Conservation (phyloP, 768 basidiomycete genomes). For the Termitomyces bulborhizus region DNA sequence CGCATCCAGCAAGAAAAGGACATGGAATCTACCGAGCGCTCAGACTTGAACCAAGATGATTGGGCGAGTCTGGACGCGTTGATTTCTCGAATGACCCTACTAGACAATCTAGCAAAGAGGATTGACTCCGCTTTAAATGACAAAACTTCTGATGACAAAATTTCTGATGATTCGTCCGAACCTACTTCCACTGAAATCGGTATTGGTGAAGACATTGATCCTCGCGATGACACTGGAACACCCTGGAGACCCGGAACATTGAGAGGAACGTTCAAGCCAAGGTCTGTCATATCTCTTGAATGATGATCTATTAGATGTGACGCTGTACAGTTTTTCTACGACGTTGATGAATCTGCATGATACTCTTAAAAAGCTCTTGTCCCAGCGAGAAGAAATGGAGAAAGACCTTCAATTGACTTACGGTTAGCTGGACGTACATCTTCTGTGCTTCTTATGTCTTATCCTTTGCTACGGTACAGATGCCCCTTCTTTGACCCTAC, state of each 20-base stretch:
- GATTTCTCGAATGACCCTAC: conserved; percentile 43
- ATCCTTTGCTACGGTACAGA: conserved; percentile 29
- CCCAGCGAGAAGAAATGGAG: conserved; percentile 48
- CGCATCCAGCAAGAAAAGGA: conserved; percentile 51
- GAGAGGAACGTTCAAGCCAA: conserved; percentile 61
- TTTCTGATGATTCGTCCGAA: conserved; percentile 7
- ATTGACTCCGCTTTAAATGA: conserved; percentile 35
- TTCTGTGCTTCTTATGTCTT: neutral
- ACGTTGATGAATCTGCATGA: conserved; percentile 44
- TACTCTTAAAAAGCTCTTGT: conserved; percentile 36
- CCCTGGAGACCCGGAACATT: conserved; percentile 24
- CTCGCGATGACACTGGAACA: neutral
- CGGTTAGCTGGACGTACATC: conserved; percentile 31
- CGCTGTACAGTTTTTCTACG: conserved; percentile 52
- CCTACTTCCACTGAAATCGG: neutral
- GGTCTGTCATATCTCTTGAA: conserved; percentile 32
- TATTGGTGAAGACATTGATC: neutral
- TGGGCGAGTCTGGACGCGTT: conserved; percentile 55
- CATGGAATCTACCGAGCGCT: conserved; percentile 37
- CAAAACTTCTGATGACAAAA: conserved; percentile 13
- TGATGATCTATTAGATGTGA: neutral
- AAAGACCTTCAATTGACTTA: conserved; percentile 44
- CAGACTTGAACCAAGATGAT: conserved; percentile 24
- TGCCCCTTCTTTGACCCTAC: conserved; percentile 68
- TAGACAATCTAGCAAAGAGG: conserved; percentile 45